A percentile compares a stretch with the other conserved stretches of the same genome.
Evolutionary conservation across 2,329 filamentous ascomycete genomes (phyloP).

Genomic region (Pseudogymnoascus sp.): DNA sequence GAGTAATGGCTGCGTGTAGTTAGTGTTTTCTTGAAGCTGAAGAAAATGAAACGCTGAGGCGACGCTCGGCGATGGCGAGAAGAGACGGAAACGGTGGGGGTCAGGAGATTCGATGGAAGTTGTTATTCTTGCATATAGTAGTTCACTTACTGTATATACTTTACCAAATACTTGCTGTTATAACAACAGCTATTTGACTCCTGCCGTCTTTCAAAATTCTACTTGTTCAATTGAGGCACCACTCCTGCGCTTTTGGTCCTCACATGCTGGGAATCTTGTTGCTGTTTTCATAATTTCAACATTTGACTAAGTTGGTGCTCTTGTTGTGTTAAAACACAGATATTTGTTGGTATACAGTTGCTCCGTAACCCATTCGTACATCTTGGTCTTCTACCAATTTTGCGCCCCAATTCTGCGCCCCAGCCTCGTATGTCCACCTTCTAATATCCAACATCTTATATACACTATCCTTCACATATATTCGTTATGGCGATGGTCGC

Average conservation of each 20-base stretch:
- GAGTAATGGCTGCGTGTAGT: neutral
- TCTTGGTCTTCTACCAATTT: neutral
- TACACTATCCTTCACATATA: neutral
- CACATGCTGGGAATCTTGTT: neutral
- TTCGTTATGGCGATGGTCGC: neutral
- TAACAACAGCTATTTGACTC: neutral
- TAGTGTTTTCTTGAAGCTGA: neutral
- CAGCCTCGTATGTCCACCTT: neutral
- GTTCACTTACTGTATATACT: slow-evolving; percentile 7
- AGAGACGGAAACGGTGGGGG: neutral
- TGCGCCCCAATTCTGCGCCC: neutral
- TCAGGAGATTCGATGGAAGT: neutral
- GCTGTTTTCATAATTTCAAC: neutral
- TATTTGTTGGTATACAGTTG: slow-evolving; percentile 2
- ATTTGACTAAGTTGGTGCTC: neutral
- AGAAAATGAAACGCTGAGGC: neutral
- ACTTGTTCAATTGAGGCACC: neutral
- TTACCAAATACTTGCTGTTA: neutral
- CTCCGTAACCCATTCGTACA: neutral
- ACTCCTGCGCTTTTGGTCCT: neutral
- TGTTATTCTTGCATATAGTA: slow-evolving; percentile 8
- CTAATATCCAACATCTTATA: slow-evolving; percentile 2
- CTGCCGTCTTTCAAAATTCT: neutral
- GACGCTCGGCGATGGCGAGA: neutral
- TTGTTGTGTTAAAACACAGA: neutral